phyloP scores from a whole-genome alignment of 148 eudicot species.

The Amaranthus palmeri region DNA sequence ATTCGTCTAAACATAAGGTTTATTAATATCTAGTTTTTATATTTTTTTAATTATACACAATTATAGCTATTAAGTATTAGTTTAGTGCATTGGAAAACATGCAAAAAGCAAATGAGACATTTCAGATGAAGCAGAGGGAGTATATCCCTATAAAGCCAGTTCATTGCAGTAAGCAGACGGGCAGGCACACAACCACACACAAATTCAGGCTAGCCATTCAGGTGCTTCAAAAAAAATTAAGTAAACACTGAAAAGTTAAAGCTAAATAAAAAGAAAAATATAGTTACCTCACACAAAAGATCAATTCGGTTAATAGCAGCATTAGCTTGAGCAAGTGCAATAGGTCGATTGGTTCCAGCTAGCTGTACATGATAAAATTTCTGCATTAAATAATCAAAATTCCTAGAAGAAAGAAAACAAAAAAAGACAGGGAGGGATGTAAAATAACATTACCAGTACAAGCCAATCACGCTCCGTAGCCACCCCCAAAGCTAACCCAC shows the following conservation, averaged over 20 bases:
- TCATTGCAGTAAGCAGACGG: not conserved
- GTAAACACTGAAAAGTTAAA: not conserved
- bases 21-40: too few relatives aligned
- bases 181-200: not conserved
- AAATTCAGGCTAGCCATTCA: not conserved
- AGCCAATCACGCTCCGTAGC: constrained; percentile 98
- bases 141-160: too few relatives aligned
- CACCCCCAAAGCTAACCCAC: constrained; percentile 87
- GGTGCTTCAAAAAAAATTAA: not conserved
- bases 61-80: too few relatives aligned
- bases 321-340: constrained; percentile 96
- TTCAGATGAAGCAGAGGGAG: too few relatives aligned
- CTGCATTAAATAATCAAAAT: constrained; percentile 14
- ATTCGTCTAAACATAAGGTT: too few relatives aligned
- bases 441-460: constrained; percentile 53
- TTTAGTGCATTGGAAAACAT: too few relatives aligned
- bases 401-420: constrained; percentile 6
- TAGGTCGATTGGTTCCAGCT: constrained; percentile 85
- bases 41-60: too few relatives aligned
- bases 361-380: constrained; percentile 40
- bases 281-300: constrained; percentile 81
- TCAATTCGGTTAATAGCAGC: constrained; percentile 78
- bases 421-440: not conserved
- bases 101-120: too few relatives aligned
- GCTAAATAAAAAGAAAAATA: not conserved